Evolutionary conservation across 306 rosid species (phyloP), one percentile per base, ranked within the genome.

Genomic region (Glycine latifolia): DNA sequence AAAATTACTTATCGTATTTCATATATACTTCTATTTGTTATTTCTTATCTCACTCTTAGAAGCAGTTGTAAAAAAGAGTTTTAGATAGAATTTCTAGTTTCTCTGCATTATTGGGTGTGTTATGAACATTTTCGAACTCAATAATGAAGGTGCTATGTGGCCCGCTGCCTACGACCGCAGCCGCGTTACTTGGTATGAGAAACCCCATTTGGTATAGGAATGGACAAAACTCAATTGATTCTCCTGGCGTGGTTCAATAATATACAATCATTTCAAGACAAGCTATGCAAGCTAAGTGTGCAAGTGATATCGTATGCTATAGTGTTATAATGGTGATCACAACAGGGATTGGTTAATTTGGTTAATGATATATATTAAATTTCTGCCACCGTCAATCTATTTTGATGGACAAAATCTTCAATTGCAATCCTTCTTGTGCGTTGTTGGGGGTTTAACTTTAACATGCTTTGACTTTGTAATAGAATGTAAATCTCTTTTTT

Each of bases 101-200:
- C 4, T 3, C 3, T 79, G 81, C 81, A 84, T 79, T 84, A 84
- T 84, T 84, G 83, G 75, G 47, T 54, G 63, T 54, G 3, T 59
- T 68, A 37, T 82, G 66, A 49, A 41, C 12, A 77, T 14, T 15
- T 61, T 13, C 43, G 46, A 48, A 20, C 33, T 73, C 80, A 79
- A 79, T 84, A 69, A 80, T 84, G 77, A 60, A 75, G 74, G 39
- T 60, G 84, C 17, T 54, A 44, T 31, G 55, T 67, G 84, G 78
- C 81, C 84, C 71, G 66, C 54, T 50, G 9, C 53, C 56, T 67
- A 41, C 78, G 83, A 83, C 86, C 75, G 71, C 53, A 54, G 76
- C 86, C 79, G 79, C 68, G 44, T 75, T 10, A 75, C 44, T 58
- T 55, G 79, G 79, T 75, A 75, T 4, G 20, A 44, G 49, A 2